Conservation (phyloP, 1,139 yeast genomes). For the Scheffersomyces illinoinensis region DNA sequence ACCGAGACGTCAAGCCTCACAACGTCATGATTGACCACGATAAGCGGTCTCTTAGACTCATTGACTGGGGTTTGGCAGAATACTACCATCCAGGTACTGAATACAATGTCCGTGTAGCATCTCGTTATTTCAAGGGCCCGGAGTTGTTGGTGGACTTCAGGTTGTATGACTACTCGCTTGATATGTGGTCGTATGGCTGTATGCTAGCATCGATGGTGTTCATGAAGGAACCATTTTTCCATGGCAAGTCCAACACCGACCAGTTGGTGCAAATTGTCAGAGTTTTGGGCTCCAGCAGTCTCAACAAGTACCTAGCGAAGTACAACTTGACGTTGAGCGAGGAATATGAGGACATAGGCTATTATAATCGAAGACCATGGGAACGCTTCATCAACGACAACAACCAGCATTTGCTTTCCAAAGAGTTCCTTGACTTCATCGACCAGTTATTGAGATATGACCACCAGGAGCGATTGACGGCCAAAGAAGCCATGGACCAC, state of each 20-base stretch:
- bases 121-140: constrained; percentile 98
- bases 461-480: constrained; percentile 93
- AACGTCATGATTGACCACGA: constrained; percentile 97
- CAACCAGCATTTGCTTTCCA: constrained; percentile 67
- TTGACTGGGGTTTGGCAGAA: constrained; percentile 99
- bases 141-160: constrained; percentile 92
- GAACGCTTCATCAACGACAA: constrained; percentile 69
- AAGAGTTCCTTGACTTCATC: constrained; percentile 77
- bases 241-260: constrained; percentile 94
- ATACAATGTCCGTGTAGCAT: constrained; percentile 95
- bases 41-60: constrained; percentile 67
- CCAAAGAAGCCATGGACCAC: constrained; percentile 92
- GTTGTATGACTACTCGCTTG: constrained; percentile 91
- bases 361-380: constrained; percentile 90
- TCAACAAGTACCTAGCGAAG: constrained; percentile 69
- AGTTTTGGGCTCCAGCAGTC: constrained; percentile 87
- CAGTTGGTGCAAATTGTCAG: constrained; percentile 93
- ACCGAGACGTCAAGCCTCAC: constrained; percentile 97
- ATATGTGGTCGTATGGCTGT: constrained; percentile 96
- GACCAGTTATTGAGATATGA: constrained; percentile 86
- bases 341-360: constrained; percentile 82
- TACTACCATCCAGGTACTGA: constrained; percentile 94
- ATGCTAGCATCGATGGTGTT: constrained; percentile 97
- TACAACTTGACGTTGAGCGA: constrained; percentile 76
- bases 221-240: constrained; percentile 96